Conservation (phyloP, 2,329 filamentous ascomycete genomes). For the Stemphylium lycopersici region DNA sequence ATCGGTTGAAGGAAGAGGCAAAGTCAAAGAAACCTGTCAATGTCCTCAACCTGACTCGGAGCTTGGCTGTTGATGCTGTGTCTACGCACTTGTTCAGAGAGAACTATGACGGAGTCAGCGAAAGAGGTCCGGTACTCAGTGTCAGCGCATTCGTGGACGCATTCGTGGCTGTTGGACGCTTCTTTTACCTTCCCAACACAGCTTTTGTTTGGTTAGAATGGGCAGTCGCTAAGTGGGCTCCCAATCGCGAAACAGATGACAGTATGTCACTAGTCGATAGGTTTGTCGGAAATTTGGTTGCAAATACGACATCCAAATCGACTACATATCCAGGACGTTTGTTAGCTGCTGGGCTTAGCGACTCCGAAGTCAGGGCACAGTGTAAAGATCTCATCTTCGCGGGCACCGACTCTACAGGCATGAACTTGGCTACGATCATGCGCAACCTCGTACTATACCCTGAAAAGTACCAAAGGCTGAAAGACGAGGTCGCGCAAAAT, state of each 20-base stretch:
- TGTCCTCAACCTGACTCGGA: slow-evolving; percentile 57
- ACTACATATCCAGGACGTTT: slow-evolving; percentile 58
- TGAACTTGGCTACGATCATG: slow-evolving; percentile 36
- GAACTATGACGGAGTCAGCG: slow-evolving; percentile 57
- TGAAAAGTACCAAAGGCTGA: slow-evolving; percentile 26
- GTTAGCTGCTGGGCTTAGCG: slow-evolving; percentile 52
- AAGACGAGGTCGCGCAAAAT: slow-evolving; percentile 27
- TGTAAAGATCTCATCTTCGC: slow-evolving; percentile 57
- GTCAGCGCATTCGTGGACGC: slow-evolving; percentile 60
- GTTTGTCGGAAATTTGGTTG: slow-evolving; percentile 52
- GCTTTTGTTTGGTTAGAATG: slow-evolving; percentile 52
- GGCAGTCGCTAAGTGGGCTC: slow-evolving; percentile 42
- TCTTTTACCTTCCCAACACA: slow-evolving; percentile 59
- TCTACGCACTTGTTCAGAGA: slow-evolving; percentile 60
- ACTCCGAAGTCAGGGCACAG: slow-evolving; percentile 56
- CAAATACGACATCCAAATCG: slow-evolving; percentile 38
- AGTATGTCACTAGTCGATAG: slow-evolving; percentile 52
- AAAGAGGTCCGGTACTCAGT: slow-evolving; percentile 43
- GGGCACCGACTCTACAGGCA: slow-evolving; percentile 37
- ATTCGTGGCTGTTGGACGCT: slow-evolving; percentile 61
- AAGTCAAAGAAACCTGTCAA: slow-evolving; percentile 49
- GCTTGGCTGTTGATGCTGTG: slow-evolving; percentile 61
- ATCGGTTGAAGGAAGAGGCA: slow-evolving; percentile 47
- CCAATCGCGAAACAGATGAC: slow-evolving; percentile 40
- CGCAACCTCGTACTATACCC: slow-evolving; percentile 27